These are phyloP conservation scores for Volvox africanus DNA, from an alignment of 139 green algal genomes.

Conservation along the genomic window DNA sequence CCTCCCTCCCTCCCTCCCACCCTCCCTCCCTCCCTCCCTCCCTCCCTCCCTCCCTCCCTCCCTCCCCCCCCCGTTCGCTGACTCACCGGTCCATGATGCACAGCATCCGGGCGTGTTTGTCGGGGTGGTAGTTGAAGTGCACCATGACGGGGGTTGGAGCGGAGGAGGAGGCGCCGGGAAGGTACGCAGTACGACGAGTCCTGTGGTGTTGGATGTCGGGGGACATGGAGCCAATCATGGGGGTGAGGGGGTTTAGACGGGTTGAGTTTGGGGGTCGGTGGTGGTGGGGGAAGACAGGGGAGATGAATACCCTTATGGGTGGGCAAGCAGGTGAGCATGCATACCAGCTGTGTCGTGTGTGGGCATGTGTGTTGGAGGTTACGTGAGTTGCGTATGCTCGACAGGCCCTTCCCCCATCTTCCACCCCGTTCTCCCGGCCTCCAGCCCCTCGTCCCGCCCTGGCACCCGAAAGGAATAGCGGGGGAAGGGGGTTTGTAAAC, in stretches of 20 bases:
- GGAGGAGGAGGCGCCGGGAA: slow-evolving; percentile 52
- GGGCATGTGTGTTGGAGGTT: too few relatives aligned
- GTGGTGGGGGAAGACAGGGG: neutral
- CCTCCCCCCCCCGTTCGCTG: neutral
- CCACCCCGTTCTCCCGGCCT: too few relatives aligned
- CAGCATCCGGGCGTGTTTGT: slow-evolving; percentile 73
- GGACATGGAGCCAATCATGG: neutral
- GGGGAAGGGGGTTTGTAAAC: neutral
- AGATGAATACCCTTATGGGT: too few relatives aligned
- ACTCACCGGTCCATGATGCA: slow-evolving; percentile 67
- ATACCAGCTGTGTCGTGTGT: too few relatives aligned
- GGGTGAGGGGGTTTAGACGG: neutral
- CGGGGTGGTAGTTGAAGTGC: slow-evolving; percentile 74
- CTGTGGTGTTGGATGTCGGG: slow-evolving; percentile 11
- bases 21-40: neutral
- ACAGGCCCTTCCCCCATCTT: too few relatives aligned
- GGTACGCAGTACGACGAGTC: slow-evolving; percentile 44
- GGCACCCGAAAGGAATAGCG: neutral
- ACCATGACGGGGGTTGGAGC: slow-evolving; percentile 58
- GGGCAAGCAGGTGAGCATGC: too few relatives aligned
- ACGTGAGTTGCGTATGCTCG: too few relatives aligned
- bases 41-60: neutral
- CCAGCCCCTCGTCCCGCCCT: too few relatives aligned
- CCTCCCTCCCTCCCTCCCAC: neutral
- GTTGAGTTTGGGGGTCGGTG: neutral